Base-by-base conservation (phyloP, 2,329 filamentous ascomycete genomes). In the Sporothrix inflata region DNA sequence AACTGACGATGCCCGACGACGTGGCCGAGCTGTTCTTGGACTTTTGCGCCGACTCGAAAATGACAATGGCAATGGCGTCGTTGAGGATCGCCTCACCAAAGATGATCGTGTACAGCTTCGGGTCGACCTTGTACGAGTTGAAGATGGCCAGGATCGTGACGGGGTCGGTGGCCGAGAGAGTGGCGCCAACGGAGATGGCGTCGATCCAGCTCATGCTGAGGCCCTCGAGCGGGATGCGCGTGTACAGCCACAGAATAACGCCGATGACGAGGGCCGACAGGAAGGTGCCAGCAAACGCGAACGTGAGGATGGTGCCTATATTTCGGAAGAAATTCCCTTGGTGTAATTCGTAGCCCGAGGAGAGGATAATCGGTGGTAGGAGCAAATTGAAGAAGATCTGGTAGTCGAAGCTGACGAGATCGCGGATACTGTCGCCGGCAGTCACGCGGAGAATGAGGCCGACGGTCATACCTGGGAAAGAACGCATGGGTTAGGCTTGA, bases 361-460 rank as follows among this genome's bases (percentile, higher is more conserved):
- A 95, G 38, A 99, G 87, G 80, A 99, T 99, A 80, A 99, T 99
- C 72, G 96, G 96, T 49, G 96, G 96, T n/a, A 99, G 92, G 14
- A 99, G 89, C 61, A 99, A 89, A 82, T 99, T 99, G 87, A 99
- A 99, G 86, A 99, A 99, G 85, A 98, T 97, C 80, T 98, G 94
- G 81, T 98, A 98, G 84, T 98, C 92, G 85, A 99, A 99, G 82
- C 92, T 97, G 79, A 99, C 94, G 75, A 93, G 90, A 79, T 93
- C 92, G 81, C 94, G 91, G 77, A 99, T 94, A 75, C 92, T 93
- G 74, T 93, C 91, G 76, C 92, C 91, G 69, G 92, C 91, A 57
- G 90, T 93, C 75, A 98, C 84, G 78, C 96, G 89, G 73, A 99
- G 90, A 73, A 97, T 88, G 77, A 99, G 85, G 6, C 96, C 96